These are phyloP conservation scores for Neurospora intermedia DNA, from an alignment of 495 filamentous ascomycete species.

Conservation along the genomic window DNA sequence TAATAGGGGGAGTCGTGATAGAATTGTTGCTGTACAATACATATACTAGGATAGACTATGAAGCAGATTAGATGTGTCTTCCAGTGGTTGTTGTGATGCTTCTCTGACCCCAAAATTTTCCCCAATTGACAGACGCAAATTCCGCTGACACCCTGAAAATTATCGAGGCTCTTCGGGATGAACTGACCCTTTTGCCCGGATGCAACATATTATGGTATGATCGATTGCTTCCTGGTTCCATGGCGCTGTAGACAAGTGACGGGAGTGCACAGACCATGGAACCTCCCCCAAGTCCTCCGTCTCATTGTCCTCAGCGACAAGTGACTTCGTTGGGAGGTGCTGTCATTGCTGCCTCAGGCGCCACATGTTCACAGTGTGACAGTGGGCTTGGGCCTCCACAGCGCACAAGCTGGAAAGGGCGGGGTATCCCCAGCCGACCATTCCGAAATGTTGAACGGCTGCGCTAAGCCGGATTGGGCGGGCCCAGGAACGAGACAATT, in stretches of 20 bases:
- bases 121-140: background rate
- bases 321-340: background rate
- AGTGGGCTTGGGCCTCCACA: conserved; percentile 6
- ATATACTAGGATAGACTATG: background rate
- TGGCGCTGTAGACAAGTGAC: background rate
- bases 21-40: background rate
- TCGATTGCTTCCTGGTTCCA: background rate
- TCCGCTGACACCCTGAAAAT: background rate
- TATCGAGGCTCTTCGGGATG: background rate
- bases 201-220: background rate
- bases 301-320: background rate
- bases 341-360: background rate
- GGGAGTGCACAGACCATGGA: background rate
- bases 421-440: background rate
- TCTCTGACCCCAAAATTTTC: background rate
- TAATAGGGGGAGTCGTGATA: background rate
- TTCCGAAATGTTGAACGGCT: background rate
- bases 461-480: background rate
- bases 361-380: background rate
- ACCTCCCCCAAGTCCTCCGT: background rate
- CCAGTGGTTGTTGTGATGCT: background rate
- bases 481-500: background rate
- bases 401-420: conserved; percentile 8
- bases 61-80: background rate
- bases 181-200: background rate